Conservation (phyloP, 305 asterid species). For the Fraxinus angustifolia region DNA sequence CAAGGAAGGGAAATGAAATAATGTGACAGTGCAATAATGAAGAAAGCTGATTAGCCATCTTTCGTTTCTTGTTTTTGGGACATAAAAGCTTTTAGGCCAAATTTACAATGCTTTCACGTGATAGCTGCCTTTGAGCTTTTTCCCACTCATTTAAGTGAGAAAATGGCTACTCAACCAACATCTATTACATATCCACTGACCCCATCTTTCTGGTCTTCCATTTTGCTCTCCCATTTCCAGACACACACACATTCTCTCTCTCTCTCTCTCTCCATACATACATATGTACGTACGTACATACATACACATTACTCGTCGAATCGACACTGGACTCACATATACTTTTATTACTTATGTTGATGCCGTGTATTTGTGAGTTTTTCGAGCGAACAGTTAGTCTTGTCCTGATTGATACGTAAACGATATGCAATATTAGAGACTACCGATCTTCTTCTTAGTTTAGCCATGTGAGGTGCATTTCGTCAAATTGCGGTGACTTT, state of each 20-base stretch:
- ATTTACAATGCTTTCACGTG: conserved; percentile 36
- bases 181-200: not conserved
- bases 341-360: not conserved
- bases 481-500: not conserved
- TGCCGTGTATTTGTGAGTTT: not conserved
- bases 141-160: conserved; percentile 17
- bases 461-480: not conserved
- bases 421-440: not conserved
- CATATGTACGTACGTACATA: too few relatives aligned
- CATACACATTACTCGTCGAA: not conserved
- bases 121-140: conserved; percentile 21
- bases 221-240: not conserved
- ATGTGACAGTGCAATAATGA: not conserved
- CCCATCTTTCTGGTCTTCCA: not conserved
- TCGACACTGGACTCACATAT: not conserved
- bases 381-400: not conserved
- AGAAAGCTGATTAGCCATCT: conserved; percentile 15
- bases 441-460: not conserved
- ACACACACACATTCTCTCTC: too few relatives aligned
- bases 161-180: not conserved
- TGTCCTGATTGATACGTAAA: not conserved
- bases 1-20: not conserved
- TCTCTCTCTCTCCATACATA: not conserved
- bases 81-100: conserved; percentile 21
- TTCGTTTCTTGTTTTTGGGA: conserved; percentile 17